These are phyloP conservation scores for Medicago ruthenica DNA, from an alignment of 306 rosid genomes.

Conservation along the genomic window DNA sequence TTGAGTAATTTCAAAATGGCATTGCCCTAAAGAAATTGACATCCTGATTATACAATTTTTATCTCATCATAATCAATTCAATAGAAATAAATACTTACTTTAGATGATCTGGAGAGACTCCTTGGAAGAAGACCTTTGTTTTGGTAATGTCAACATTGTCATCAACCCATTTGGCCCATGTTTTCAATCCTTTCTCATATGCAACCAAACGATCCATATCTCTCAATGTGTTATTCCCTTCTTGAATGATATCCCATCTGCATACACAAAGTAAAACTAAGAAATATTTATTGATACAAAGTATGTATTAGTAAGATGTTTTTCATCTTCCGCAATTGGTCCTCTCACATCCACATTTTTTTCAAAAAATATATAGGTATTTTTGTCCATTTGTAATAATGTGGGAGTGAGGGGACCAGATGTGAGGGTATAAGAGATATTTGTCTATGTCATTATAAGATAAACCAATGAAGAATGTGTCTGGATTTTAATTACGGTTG, in stretches of 20 bases:
- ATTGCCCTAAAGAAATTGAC: no score
- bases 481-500: slow-evolving; percentile 46
- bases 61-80: no score
- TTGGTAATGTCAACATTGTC: slow-evolving; percentile 47
- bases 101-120: slow-evolving; percentile 75
- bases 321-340: no score
- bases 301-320: neutral
- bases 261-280: neutral
- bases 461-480: neutral
- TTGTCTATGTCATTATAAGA: neutral
- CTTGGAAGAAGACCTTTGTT: slow-evolving; percentile 76
- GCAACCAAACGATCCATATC: slow-evolving; percentile 81
- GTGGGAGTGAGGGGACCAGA: no score
- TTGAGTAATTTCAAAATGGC: no score
- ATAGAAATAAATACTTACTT: slow-evolving; percentile 46
- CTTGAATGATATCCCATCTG: slow-evolving; percentile 78
- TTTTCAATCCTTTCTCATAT: slow-evolving; percentile 67
- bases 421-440: neutral
- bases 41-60: no score
- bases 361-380: no score
- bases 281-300: neutral
- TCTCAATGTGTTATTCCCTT: slow-evolving; percentile 39
- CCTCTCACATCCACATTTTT: no score
- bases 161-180: slow-evolving; percentile 87
- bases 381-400: neutral